Evolutionary conservation across 805 yeast genomes (phyloP).

Genomic region (Citeromyces matritensis): DNA sequence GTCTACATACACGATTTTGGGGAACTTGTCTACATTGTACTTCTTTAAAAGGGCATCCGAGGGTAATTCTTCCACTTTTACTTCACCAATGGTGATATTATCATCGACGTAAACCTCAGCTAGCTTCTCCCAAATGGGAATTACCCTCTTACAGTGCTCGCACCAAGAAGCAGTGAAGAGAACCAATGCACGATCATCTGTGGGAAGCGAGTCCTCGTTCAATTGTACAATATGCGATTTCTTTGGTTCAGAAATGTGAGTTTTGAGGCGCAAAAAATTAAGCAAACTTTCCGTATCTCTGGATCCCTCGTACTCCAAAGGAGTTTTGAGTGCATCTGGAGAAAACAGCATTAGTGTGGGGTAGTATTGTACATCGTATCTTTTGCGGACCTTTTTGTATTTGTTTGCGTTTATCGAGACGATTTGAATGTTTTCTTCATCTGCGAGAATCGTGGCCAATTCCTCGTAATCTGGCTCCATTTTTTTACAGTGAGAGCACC

Average conservation of each 20-base stretch:
- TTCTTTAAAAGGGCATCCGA: slow-evolving; percentile 21
- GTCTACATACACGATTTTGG: slow-evolving; percentile 38
- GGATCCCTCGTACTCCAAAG: slow-evolving; percentile 40
- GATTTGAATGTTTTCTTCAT: slow-evolving; percentile 23
- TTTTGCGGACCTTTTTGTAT: slow-evolving; percentile 31
- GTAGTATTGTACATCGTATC: slow-evolving; percentile 41
- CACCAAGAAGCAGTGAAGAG: slow-evolving; percentile 52
- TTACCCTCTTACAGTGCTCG: slow-evolving; percentile 35
- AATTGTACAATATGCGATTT: slow-evolving; percentile 10
- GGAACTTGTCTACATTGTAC: slow-evolving; percentile 30
- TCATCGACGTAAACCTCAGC: slow-evolving; percentile 31
- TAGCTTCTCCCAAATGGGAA: slow-evolving; percentile 32
- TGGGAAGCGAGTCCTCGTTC: slow-evolving; percentile 13
- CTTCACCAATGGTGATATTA: slow-evolving; percentile 24
- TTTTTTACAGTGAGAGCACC: slow-evolving; percentile 59
- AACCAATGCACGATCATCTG: slow-evolving; percentile 29
- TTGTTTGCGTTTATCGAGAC: slow-evolving; percentile 47
- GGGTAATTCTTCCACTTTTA: slow-evolving; percentile 30
- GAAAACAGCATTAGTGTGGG: slow-evolving; percentile 50
- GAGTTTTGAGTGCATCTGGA: slow-evolving; percentile 27
- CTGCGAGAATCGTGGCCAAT: slow-evolving; percentile 21
- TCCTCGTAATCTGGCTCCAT: slow-evolving; percentile 40
- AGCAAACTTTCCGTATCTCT: slow-evolving; percentile 35
- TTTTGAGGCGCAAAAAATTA: slow-evolving; percentile 25
- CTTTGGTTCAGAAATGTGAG: slow-evolving; percentile 13